Conservation (phyloP, 495 filamentous ascomycete species). For the Chaetomium fimeti region DNA sequence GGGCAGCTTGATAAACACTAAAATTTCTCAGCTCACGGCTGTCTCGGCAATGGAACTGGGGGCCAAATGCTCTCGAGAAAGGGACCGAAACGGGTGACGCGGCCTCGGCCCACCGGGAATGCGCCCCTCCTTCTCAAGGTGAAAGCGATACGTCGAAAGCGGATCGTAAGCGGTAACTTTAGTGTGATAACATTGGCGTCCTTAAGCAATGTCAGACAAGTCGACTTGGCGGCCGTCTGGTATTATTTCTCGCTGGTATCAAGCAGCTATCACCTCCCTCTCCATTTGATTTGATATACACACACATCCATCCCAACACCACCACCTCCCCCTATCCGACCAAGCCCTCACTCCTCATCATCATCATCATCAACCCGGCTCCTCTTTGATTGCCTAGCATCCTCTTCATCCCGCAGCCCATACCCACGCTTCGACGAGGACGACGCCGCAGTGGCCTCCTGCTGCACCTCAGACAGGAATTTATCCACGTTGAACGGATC, state of each 20-base stretch:
- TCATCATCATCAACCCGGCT: constrained; percentile 78
- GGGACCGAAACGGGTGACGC: too few relatives aligned
- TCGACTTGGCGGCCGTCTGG: neutral
- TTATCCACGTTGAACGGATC: constrained; percentile 93
- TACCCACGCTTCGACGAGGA: constrained; percentile 69
- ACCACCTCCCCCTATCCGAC: neutral
- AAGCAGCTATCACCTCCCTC: neutral
- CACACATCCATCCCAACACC: neutral
- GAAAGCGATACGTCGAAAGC: too few relatives aligned
- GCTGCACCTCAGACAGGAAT: constrained; percentile 77
- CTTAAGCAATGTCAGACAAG: neutral
- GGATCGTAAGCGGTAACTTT: too few relatives aligned
- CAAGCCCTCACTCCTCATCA: constrained; percentile 21
- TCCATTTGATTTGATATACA: neutral
- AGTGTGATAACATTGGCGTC: too few relatives aligned
- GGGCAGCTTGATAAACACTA: neutral
- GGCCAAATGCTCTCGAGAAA: neutral
- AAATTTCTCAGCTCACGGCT: neutral
- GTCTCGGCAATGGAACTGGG: neutral
- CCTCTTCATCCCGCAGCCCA: constrained; percentile 71
- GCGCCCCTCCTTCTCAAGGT: too few relatives aligned
- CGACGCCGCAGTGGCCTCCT: constrained; percentile 41
- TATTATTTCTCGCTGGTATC: neutral
- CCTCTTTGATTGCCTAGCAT: constrained; percentile 67
- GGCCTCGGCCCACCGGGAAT: too few relatives aligned